phyloP scores from a whole-genome alignment of 805 yeast genomes.

The Priceomyces medius region DNA sequence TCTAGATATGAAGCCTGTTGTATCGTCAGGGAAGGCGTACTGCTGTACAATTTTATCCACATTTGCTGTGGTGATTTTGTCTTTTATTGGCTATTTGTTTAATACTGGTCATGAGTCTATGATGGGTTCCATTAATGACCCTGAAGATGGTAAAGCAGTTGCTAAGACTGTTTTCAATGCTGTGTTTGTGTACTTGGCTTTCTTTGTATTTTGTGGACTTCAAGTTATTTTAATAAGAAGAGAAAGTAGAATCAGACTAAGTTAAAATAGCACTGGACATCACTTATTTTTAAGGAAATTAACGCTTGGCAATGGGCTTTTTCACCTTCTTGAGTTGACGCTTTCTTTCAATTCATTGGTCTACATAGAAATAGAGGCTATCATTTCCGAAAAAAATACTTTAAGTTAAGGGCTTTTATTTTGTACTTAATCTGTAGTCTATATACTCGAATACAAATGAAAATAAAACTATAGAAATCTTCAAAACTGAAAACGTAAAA shows the following conservation, averaged over 20 bases:
- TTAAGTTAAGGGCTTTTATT: neutral
- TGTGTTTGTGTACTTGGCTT: slow-evolving; percentile 73
- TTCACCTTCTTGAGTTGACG: neutral
- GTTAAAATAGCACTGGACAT: neutral
- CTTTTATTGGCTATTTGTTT: slow-evolving; percentile 82
- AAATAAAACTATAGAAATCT: slow-evolving; percentile 1
- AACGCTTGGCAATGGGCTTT: neutral
- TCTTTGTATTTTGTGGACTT: slow-evolving; percentile 87
- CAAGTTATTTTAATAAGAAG: slow-evolving; percentile 68
- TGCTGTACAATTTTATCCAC: slow-evolving; percentile 91
- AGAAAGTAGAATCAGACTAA: slow-evolving; percentile 59
- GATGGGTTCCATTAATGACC: slow-evolving; percentile 89
- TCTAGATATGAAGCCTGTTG: slow-evolving; percentile 42
- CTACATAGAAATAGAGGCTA: neutral
- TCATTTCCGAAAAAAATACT: neutral
- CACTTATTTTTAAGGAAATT: neutral
- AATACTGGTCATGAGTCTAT: slow-evolving; percentile 80
- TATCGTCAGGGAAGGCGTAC: slow-evolving; percentile 80
- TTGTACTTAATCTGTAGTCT: neutral
- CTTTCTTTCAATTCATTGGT: neutral
- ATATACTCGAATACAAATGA: neutral
- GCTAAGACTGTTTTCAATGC: slow-evolving; percentile 90
- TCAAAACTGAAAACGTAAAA: neutral
- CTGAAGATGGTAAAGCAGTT: slow-evolving; percentile 90
- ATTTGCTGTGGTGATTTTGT: slow-evolving; percentile 83